These are phyloP conservation scores for Tetramitus jugosus DNA, from an alignment of 208 protist species.

Conservation along the genomic window DNA sequence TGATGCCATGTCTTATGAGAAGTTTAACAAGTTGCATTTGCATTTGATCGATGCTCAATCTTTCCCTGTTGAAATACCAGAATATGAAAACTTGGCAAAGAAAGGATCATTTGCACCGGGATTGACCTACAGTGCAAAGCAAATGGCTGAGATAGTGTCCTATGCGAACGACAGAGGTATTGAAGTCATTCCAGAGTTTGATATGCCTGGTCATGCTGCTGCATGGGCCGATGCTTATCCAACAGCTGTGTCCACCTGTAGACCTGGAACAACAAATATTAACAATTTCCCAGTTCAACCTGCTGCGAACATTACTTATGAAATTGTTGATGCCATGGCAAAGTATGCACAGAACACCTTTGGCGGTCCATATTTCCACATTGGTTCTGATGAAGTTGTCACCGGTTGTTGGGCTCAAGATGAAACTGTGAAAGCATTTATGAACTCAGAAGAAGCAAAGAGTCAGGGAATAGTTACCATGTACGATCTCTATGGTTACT, in stretches of 20 bases:
- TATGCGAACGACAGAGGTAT: conserved; percentile 34
- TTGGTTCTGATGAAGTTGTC: conserved; percentile 36
- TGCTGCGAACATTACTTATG: conserved; percentile 31
- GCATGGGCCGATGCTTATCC: not conserved
- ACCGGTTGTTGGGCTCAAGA: conserved; percentile 30
- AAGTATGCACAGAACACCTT: not conserved
- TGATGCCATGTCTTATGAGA: conserved; percentile 40
- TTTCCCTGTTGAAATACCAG: conserved; percentile 41
- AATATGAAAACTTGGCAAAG: conserved; percentile 35
- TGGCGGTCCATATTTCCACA: conserved; percentile 23
- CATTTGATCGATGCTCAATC: conserved; percentile 52
- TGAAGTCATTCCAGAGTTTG: conserved; percentile 40
- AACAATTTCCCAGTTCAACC: conserved; percentile 34
- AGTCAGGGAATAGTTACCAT: not conserved
- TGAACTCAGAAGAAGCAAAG: too few relatives aligned
- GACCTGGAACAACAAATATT: not conserved
- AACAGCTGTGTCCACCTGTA: not conserved
- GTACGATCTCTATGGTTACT: not conserved
- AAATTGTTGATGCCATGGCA: conserved; percentile 30
- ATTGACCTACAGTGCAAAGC: conserved; percentile 28
- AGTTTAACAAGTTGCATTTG: conserved; percentile 53
- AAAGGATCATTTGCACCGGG: conserved; percentile 29
- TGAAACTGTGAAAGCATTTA: not conserved
- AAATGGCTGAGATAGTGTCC: conserved; percentile 34
- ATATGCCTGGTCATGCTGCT: conserved; percentile 37